A percentile compares a stretch with the other conserved stretches of the same genome.
phyloP scores from a whole-genome alignment of 2,329 filamentous ascomycete genomes.

The Epichloe aotearoae region DNA sequence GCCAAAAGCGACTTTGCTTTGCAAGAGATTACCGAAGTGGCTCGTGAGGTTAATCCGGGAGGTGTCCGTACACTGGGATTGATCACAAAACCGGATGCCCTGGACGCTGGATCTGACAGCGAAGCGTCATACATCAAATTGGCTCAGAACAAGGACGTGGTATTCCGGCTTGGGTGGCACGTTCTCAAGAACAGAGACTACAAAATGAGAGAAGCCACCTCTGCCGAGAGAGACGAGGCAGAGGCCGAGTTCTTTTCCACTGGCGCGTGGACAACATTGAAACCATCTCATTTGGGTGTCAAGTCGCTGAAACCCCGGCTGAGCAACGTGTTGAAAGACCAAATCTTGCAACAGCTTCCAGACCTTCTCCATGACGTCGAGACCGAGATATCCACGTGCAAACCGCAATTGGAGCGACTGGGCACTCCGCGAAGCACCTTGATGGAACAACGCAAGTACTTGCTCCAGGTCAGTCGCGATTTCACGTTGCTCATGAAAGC shows the following conservation, averaged over 20 bases:
- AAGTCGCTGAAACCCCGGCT: conserved; percentile 32
- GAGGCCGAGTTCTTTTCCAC: conserved; percentile 31
- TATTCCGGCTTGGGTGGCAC: conserved; percentile 40
- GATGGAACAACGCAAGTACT: conserved; percentile 32
- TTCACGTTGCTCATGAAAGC: conserved; percentile 31
- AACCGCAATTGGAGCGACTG: conserved; percentile 27
- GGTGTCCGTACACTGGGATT: conserved; percentile 37
- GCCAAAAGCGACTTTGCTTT: conserved; percentile 43
- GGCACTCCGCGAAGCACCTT: conserved; percentile 32
- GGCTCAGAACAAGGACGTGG: conserved; percentile 31
- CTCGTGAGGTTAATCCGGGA: conserved; percentile 1
- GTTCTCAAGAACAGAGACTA: conserved; percentile 30
- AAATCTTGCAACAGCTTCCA: conserved; percentile 34
- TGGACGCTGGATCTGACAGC: conserved; percentile 20
- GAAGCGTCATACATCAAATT: conserved; percentile 28
- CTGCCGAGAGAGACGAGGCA: conserved; percentile 22
- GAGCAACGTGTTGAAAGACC: conserved; percentile 33
- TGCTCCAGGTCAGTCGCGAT: conserved; percentile 30
- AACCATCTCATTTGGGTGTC: conserved; percentile 30
- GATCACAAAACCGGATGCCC: conserved; percentile 41
- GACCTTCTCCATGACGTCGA: conserved; percentile 30
- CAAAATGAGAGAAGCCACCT: conserved; percentile 18
- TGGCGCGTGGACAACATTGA: conserved; percentile 25
- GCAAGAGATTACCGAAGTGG: conserved; percentile 28
- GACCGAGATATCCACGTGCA: conserved; percentile 19